These are phyloP conservation scores for Raphanus hybrid DNA, from an alignment of 441 rosid genomes.

Conservation along the genomic window DNA sequence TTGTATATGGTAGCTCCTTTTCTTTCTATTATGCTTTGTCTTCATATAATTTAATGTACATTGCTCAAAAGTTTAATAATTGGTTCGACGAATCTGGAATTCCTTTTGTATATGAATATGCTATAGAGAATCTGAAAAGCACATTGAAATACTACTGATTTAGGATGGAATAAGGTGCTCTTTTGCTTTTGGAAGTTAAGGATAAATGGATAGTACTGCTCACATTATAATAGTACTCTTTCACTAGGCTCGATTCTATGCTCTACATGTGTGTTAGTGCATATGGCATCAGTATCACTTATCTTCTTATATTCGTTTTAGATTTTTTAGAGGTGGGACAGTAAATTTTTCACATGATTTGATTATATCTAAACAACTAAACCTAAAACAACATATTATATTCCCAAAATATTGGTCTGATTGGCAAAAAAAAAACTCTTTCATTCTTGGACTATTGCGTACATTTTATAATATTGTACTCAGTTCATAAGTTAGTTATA, in stretches of 20 bases:
- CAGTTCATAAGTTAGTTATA: not conserved
- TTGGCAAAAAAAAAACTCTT: not conserved
- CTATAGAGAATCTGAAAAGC: slow-evolving; percentile 14
- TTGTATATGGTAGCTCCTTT: not conserved
- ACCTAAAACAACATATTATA: not conserved
- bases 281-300: slow-evolving; percentile 38
- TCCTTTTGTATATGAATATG: not conserved
- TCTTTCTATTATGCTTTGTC: not conserved
- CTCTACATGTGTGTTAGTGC: slow-evolving; percentile 36
- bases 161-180: slow-evolving; percentile 34
- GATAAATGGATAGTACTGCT: slow-evolving; percentile 31
- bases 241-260: slow-evolving; percentile 25
- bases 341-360: not conserved
- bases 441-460: not conserved
- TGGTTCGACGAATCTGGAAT: slow-evolving; percentile 28
- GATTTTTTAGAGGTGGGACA: slow-evolving; percentile 12
- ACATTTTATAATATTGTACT: not conserved
- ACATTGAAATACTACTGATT: slow-evolving; percentile 34
- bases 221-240: slow-evolving; percentile 26
- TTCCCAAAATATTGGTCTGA: not conserved
- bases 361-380: not conserved
- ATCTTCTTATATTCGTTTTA: slow-evolving; percentile 1
- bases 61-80: slow-evolving; percentile 37
- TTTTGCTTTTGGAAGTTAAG: slow-evolving; percentile 23
- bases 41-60: slow-evolving; percentile 20